Percentiles rank a stretch among this genome's conserved stretches.
Evolutionary conservation across 1,284 basidiomycete species (phyloP).

Genomic region (Tetrapyrgos nigripes): DNA sequence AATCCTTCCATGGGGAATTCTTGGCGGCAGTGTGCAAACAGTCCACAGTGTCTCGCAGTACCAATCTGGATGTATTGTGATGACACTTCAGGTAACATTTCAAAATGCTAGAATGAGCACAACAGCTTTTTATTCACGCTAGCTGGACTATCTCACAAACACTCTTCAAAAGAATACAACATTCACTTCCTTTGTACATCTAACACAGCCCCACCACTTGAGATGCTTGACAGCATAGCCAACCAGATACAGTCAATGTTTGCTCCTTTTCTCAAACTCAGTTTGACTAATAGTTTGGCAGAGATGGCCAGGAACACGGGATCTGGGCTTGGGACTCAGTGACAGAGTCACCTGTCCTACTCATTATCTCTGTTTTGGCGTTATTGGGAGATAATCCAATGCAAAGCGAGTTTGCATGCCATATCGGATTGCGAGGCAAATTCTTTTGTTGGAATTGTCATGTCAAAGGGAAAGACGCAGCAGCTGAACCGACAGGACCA

Average conservation of each 20-base stretch:
- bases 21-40: not conserved
- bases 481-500: not conserved
- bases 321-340: constrained; percentile 43
- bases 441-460: constrained; percentile 44
- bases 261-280: not conserved
- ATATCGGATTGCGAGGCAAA: constrained; percentile 45
- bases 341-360: constrained; percentile 34
- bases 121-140: constrained; percentile 18
- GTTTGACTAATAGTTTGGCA: constrained; percentile 8
- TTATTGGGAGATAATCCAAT: constrained; percentile 51
- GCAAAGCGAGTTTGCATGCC: constrained; percentile 50
- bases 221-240: constrained; percentile 46
- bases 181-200: too few species aligned
- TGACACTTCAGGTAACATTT: constrained; percentile 46
- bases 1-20: not conserved
- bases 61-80: constrained; percentile 46
- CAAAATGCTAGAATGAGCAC: constrained; percentile 16
- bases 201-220: constrained; percentile 46
- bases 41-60: constrained; percentile 11
- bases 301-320: constrained; percentile 31
- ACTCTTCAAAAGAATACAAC: constrained; percentile 35
- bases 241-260: constrained; percentile 1
- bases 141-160: constrained; percentile 31
- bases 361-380: constrained; percentile 40
- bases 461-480: constrained; percentile 30